Percentiles rank a stretch among this genome's conserved stretches.
These are phyloP conservation scores for Lactarius hatsudake DNA, from an alignment of 768 basidiomycete species.

Conservation along the genomic window DNA sequence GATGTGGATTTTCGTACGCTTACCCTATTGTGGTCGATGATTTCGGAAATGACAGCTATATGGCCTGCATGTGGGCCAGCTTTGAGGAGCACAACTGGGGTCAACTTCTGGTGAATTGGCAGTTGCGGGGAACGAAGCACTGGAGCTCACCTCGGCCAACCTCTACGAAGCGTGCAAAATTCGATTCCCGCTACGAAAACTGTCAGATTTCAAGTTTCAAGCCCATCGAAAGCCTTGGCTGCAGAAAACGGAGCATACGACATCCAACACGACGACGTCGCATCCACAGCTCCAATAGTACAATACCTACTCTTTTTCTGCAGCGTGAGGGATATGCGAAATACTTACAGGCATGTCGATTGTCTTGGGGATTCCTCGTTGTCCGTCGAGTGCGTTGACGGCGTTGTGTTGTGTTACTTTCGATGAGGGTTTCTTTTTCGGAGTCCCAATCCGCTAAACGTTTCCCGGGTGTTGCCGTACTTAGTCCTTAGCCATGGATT, in stretches of 20 bases:
- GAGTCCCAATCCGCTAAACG: too few relatives aligned
- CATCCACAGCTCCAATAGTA: slow-evolving; percentile 9
- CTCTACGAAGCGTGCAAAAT: slow-evolving; percentile 97
- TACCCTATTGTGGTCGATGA: slow-evolving; percentile 99
- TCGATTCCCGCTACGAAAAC: slow-evolving; percentile 45
- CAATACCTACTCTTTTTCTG: neutral
- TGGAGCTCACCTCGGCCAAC: slow-evolving; percentile 82
- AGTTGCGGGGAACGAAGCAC: neutral
- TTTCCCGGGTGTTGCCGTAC: too few relatives aligned
- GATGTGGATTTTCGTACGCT: slow-evolving; percentile 31
- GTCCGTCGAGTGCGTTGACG: slow-evolving; percentile 17
- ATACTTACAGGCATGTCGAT: slow-evolving; percentile 24
- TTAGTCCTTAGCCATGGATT: neutral
- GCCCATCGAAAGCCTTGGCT: neutral
- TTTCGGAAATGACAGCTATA: slow-evolving; percentile 92
- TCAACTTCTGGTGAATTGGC: neutral
- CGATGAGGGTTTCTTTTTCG: slow-evolving; percentile 4
- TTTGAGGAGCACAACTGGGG: slow-evolving; percentile 86
- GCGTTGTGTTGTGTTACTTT: slow-evolving; percentile 3
- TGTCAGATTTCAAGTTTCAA: neutral
- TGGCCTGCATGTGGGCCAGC: slow-evolving; percentile 80
- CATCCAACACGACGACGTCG: slow-evolving; percentile 1
- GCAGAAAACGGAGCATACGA: too few relatives aligned
- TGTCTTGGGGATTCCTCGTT: slow-evolving; percentile 21
- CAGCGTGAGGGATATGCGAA: neutral